Conservation (phyloP, 2,329 filamentous ascomycete genomes). For the Fonsecaea pedrosoi region DNA sequence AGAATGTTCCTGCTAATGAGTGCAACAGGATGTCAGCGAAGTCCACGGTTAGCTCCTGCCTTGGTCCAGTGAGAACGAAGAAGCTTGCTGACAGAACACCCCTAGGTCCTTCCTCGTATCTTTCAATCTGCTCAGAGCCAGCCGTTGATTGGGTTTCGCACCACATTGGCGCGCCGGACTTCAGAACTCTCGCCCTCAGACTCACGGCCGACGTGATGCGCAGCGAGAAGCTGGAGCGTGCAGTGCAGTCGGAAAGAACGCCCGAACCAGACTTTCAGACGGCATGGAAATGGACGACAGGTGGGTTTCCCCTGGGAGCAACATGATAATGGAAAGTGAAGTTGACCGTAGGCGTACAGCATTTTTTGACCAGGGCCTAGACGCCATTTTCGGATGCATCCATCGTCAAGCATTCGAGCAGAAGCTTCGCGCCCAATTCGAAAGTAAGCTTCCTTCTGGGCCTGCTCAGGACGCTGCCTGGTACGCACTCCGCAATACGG, state of each 20-base stretch:
- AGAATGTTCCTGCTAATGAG: slow-evolving; percentile 5
- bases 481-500: slow-evolving; percentile 25
- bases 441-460: neutral
- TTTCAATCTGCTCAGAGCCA: slow-evolving; percentile 11
- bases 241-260: slow-evolving; percentile 3
- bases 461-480: slow-evolving; percentile 14
- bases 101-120: slow-evolving; percentile 5
- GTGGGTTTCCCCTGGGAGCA: neutral
- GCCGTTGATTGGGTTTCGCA: slow-evolving; percentile 13
- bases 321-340: neutral
- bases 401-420: slow-evolving; percentile 27
- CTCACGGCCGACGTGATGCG: slow-evolving; percentile 13
- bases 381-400: slow-evolving; percentile 21
- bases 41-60: neutral
- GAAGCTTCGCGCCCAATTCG: slow-evolving; percentile 19
- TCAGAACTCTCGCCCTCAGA: neutral
- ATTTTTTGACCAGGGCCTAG: slow-evolving; percentile 23
- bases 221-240: slow-evolving; percentile 3
- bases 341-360: neutral
- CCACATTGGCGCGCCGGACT: slow-evolving; percentile 13
- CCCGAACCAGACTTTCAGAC: slow-evolving; percentile 8
- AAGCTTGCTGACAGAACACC: too few species aligned
- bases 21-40: slow-evolving; percentile 6
- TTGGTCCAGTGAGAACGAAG: neutral
- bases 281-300: slow-evolving; percentile 7